Conservation (phyloP, 192 early-diverging fungal species). For the Podila verticillata region DNA sequence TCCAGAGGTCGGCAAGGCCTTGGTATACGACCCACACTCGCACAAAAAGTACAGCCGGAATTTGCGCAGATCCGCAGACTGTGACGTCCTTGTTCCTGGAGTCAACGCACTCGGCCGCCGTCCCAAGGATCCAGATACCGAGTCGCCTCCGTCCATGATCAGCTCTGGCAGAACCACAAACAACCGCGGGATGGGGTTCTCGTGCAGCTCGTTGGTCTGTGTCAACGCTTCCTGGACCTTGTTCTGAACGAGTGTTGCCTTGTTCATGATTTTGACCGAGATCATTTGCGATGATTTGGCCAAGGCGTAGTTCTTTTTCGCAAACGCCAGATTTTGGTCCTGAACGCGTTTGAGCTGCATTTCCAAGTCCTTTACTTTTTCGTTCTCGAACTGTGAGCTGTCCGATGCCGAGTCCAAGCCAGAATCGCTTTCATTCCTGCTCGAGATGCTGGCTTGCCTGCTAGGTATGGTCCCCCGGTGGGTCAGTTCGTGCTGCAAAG, state of each 20-base stretch:
- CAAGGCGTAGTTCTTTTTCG: constrained; percentile 15
- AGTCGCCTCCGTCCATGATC: neutral
- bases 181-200: constrained; percentile 21
- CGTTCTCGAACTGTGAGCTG: constrained; percentile 7
- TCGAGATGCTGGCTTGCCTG: neutral
- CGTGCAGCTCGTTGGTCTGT: constrained; percentile 22
- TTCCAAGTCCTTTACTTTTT: constrained; percentile 23
- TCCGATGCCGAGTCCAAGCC: neutral
- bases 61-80: constrained; percentile 1
- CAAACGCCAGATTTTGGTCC: constrained; percentile 10
- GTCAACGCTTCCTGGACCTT: constrained; percentile 36
- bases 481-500: neutral
- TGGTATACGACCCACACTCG: constrained; percentile 25
- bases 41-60: constrained; percentile 40
- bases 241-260: constrained; percentile 15
- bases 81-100: neutral
- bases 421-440: neutral
- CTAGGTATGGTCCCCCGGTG: neutral
- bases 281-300: constrained; percentile 4
- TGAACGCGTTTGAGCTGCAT: constrained; percentile 8
- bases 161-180: constrained; percentile 25
- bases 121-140: neutral
- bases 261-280: constrained; percentile 30
- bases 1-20: constrained; percentile 13
- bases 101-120: neutral